Percentiles rank a stretch among this genome's conserved stretches.
Conservation (phyloP, 768 basidiomycete species). For the Omphalotus guepiniiformis region DNA sequence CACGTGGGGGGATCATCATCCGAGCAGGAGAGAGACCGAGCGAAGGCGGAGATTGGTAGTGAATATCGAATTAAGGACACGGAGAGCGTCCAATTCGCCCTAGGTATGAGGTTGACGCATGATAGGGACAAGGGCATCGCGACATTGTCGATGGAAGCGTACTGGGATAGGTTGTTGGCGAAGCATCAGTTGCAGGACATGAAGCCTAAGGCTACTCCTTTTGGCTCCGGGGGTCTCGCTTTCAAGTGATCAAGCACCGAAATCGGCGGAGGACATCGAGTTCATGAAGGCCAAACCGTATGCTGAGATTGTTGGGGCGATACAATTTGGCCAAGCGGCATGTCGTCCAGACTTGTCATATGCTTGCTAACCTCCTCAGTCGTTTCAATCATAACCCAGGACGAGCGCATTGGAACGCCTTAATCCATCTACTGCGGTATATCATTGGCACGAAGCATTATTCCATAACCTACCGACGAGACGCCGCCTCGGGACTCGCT, state of each 20-base stretch:
- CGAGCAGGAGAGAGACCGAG: neutral
- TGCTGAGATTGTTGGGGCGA: constrained; percentile 1
- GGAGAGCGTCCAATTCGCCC: constrained; percentile 1
- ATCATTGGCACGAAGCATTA: neutral
- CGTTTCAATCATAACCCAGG: constrained; percentile 6
- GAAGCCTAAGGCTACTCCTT: constrained; percentile 10
- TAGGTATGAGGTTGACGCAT: constrained; percentile 10
- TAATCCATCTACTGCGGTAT: neutral
- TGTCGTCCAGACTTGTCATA: neutral
- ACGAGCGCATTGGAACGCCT: neutral
- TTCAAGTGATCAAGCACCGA: neutral
- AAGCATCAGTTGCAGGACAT: constrained; percentile 7
- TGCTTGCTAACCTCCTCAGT: neutral
- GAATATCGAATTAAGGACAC: constrained; percentile 4
- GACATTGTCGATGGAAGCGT: constrained; percentile 5
- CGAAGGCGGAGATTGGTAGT: neutral
- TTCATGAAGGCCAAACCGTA: constrained; percentile 13
- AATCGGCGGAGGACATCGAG: neutral
- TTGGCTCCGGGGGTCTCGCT: constrained; percentile 9
- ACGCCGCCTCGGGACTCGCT: neutral
- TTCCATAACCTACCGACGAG: neutral
- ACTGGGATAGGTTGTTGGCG: constrained; percentile 11
- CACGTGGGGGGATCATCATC: constrained; percentile 9
- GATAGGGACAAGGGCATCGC: constrained; percentile 4
- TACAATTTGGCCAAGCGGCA: constrained; percentile 2